Evolutionary conservation across 1,284 basidiomycete genomes (phyloP).

Genomic region (Moesziomyces globuligerus): DNA sequence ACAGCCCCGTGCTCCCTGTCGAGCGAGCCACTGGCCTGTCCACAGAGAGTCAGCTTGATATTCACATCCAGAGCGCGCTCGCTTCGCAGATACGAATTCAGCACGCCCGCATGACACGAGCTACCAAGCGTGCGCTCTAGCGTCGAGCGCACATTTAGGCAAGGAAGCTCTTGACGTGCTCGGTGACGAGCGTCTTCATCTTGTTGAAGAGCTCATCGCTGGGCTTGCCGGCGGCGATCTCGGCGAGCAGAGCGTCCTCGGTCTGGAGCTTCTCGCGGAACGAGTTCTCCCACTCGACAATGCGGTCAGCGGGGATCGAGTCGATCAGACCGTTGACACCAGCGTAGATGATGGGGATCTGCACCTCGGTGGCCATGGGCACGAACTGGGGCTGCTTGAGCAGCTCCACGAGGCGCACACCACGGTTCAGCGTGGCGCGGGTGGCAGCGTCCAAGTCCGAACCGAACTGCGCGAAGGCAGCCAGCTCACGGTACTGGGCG

Average conservation of each 20-base stretch:
- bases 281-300: conserved; percentile 90
- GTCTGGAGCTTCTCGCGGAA: conserved; percentile 78
- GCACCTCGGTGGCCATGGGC: conserved; percentile 81
- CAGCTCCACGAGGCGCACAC: conserved; percentile 97
- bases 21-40: not conserved
- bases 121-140: conserved; percentile 1
- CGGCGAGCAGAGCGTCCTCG: conserved; percentile 66
- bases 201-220: conserved; percentile 88
- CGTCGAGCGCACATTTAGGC: conserved; percentile 36
- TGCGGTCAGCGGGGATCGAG: conserved; percentile 90
- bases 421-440: conserved; percentile 83
- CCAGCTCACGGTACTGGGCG: conserved; percentile 99
- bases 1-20: conserved; percentile 10
- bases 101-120: not conserved
- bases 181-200: conserved; percentile 69
- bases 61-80: too few relatives aligned
- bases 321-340: conserved; percentile 85
- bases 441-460: conserved; percentile 99
- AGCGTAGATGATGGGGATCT: conserved; percentile 98
- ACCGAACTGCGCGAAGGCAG: conserved; percentile 99
- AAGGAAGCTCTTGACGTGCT: conserved; percentile 62
- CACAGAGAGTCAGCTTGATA: not conserved
- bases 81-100: too few relatives aligned
- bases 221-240: conserved; percentile 84
- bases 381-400: conserved; percentile 97